These are phyloP conservation scores for Ceratobasidium sp. DNA, from an alignment of 1,284 basidiomycete species.

Conservation along the genomic window DNA sequence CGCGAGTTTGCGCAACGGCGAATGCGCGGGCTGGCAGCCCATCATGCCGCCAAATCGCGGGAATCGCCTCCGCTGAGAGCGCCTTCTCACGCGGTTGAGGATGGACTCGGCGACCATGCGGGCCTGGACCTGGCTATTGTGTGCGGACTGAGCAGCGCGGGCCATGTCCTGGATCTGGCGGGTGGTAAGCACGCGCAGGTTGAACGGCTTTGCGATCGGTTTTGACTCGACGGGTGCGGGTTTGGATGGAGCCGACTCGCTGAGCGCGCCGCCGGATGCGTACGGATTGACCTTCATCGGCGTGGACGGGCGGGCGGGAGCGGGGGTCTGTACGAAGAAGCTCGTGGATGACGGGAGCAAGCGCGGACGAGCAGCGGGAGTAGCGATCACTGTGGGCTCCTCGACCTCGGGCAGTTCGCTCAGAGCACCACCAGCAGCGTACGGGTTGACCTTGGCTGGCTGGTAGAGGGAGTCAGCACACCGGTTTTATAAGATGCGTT, in stretches of 20 bases:
- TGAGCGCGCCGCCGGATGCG: constrained; percentile 13
- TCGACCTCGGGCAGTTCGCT: constrained; percentile 26
- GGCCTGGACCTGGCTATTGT: constrained; percentile 41
- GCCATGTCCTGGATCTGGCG: constrained; percentile 41
- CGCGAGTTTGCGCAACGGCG: constrained; percentile 37
- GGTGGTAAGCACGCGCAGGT: constrained; percentile 33
- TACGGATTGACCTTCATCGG: constrained; percentile 39
- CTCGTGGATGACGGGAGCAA: constrained; percentile 16
- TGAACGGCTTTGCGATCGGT: constrained; percentile 15
- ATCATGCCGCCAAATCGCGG: constrained; percentile 33
- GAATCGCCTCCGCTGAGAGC: constrained; percentile 29
- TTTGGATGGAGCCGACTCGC: constrained; percentile 8
- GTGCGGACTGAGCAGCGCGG: constrained; percentile 25
- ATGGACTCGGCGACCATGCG: constrained; percentile 41
- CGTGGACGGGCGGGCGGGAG: constrained; percentile 11
- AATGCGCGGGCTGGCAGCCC: constrained; percentile 15
- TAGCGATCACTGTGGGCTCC: constrained; percentile 23
- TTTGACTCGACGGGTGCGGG: constrained; percentile 12
- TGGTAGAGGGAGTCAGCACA: constrained; percentile 2
- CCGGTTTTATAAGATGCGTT: constrained; percentile 1
- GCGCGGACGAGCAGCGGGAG: constrained; percentile 18
- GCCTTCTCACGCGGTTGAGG: constrained; percentile 36
- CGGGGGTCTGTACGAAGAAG: constrained; percentile 34
- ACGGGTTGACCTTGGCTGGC: constrained; percentile 33
- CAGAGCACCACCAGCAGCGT: constrained; percentile 26